Evolutionary conservation across 345 rosid species (phyloP).

Genomic region (Mercurialis annua): DNA sequence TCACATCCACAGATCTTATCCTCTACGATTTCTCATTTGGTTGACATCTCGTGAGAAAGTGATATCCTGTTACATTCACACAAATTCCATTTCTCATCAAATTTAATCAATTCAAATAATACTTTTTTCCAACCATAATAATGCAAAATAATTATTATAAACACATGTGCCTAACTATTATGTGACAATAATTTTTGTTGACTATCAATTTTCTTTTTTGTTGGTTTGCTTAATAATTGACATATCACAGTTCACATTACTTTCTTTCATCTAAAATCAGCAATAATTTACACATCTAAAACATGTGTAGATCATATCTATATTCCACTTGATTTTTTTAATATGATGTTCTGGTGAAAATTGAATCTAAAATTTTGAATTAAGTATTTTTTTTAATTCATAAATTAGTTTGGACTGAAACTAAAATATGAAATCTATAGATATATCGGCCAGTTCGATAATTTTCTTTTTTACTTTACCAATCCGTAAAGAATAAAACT

Average conservation of each 20-base stretch:
- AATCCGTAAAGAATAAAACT: too few relatives aligned
- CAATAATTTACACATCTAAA: background rate
- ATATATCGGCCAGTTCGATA: too few relatives aligned
- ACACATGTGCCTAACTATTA: slow-evolving; percentile 23
- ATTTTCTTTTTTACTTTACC: too few relatives aligned
- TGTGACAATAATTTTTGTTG: slow-evolving; percentile 16
- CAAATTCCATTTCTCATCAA: background rate
- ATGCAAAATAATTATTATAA: background rate
- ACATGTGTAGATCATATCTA: background rate
- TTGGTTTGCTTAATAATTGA: slow-evolving; percentile 11
- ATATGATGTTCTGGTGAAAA: too few relatives aligned
- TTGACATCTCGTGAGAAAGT: slow-evolving; percentile 45
- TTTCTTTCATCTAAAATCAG: background rate
- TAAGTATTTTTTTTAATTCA: too few relatives aligned
- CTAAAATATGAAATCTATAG: too few relatives aligned
- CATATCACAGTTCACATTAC: background rate
- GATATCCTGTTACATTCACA: slow-evolving; percentile 43
- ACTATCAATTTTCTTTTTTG: slow-evolving; percentile 15
- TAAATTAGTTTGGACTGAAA: too few relatives aligned
- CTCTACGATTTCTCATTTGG: slow-evolving; percentile 57
- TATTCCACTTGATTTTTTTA: too few relatives aligned
- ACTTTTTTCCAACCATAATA: too few relatives aligned
- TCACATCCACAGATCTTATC: slow-evolving; percentile 53
- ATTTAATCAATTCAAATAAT: background rate
- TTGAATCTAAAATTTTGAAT: too few relatives aligned